Conservation (phyloP, 768 basidiomycete species). For the Pisolithus tinctorius region DNA sequence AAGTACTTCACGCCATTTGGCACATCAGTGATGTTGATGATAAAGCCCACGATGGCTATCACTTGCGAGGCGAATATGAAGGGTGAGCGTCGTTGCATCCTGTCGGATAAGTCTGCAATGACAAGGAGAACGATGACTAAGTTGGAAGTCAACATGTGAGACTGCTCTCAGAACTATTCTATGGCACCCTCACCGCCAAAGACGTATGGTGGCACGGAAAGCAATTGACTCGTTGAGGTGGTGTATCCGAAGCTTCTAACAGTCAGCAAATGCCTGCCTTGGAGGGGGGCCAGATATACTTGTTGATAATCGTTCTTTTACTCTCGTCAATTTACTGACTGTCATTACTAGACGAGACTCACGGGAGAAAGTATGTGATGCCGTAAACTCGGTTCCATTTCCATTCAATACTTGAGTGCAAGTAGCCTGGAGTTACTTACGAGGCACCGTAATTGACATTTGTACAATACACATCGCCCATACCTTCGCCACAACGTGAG, state of each 20-base stretch:
- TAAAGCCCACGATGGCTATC: constrained; percentile 49
- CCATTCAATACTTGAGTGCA: neutral
- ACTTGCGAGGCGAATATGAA: constrained; percentile 49
- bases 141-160: neutral
- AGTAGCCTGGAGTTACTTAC: constrained; percentile 33
- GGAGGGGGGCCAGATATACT: neutral
- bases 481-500: neutral
- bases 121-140: constrained; percentile 42
- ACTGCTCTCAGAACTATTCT: constrained; percentile 9
- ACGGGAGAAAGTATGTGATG: constrained; percentile 62
- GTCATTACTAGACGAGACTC: constrained; percentile 1
- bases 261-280: constrained; percentile 1
- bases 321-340: neutral
- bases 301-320: constrained; percentile 5
- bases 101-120: constrained; percentile 55
- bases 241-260: constrained; percentile 46
- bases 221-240: constrained; percentile 47
- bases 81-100: constrained; percentile 44
- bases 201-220: constrained; percentile 61
- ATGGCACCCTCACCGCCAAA: constrained; percentile 45
- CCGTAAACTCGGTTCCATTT: constrained; percentile 42
- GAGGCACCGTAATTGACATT: constrained; percentile 49
- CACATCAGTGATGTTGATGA: constrained; percentile 53
- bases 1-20: constrained; percentile 55
- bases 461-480: constrained; percentile 33